phyloP scores from a whole-genome alignment of 2,329 filamentous ascomycete genomes.

The Exophiala phaeomuriformis region DNA sequence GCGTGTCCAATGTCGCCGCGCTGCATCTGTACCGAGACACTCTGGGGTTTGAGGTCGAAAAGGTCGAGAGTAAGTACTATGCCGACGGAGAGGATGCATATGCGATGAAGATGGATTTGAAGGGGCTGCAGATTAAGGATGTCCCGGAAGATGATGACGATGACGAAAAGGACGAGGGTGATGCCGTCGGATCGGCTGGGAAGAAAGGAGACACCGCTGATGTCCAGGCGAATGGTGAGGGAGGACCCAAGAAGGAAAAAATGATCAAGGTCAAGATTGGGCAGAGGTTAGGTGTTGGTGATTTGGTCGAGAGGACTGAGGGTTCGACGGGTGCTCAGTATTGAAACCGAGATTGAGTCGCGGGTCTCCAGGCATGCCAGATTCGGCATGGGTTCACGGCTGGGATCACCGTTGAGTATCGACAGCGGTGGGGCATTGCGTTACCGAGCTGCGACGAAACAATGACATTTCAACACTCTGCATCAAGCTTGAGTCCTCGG shows the following conservation, averaged over 20 bases:
- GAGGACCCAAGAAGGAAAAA: constrained; percentile 46
- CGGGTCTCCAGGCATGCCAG: neutral
- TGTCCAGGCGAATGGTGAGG: constrained; percentile 53
- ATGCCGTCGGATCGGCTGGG: constrained; percentile 57
- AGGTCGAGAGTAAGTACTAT: constrained; percentile 85
- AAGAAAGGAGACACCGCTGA: constrained; percentile 42
- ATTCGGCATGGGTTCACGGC: too few relatives aligned
- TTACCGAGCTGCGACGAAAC: too few relatives aligned
- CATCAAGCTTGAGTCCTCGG: too few relatives aligned
- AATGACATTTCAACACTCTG: too few relatives aligned
- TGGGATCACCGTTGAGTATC: too few relatives aligned
- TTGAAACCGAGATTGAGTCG: neutral
- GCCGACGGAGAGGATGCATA: constrained; percentile 96
- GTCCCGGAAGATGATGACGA: constrained; percentile 41
- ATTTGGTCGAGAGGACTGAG: constrained; percentile 46
- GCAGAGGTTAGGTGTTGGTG: constrained; percentile 66
- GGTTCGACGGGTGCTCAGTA: constrained; percentile 17
- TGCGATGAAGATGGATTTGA: constrained; percentile 84
- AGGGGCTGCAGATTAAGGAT: constrained; percentile 40
- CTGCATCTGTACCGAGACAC: constrained; percentile 89
- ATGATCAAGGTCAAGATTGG: constrained; percentile 84
- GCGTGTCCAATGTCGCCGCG: constrained; percentile 85
- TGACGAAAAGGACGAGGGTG: constrained; percentile 55
- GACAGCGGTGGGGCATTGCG: too few relatives aligned
- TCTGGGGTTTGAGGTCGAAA: constrained; percentile 74